These are phyloP conservation scores for Microcera coccophila DNA, from an alignment of 2,329 filamentous ascomycete species.

Conservation along the genomic window DNA sequence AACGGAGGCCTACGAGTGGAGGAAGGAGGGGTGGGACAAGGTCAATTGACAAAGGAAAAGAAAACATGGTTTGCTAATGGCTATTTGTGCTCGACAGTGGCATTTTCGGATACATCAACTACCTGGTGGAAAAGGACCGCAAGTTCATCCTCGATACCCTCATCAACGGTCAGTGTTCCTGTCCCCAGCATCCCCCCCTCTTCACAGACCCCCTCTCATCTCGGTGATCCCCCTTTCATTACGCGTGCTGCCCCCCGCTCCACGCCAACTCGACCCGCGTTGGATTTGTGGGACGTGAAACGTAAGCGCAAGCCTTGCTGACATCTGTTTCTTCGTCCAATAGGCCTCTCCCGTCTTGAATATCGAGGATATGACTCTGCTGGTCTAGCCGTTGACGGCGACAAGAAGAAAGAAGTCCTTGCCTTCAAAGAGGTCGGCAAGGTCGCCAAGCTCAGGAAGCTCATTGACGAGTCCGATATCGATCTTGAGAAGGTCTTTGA, in stretches of 20 bases:
- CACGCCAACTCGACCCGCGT: not conserved
- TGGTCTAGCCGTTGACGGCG: conserved; percentile 89
- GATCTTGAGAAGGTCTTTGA: conserved; percentile 93
- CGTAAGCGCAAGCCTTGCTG: conserved; percentile 27
- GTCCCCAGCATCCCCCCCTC: conserved; percentile 13
- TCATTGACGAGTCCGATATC: conserved; percentile 78
- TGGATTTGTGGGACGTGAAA: conserved; percentile 20
- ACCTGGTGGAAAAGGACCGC: conserved; percentile 97
- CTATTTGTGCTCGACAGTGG: conserved; percentile 53
- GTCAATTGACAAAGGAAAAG: conserved; percentile 19
- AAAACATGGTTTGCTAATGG: conserved; percentile 24
- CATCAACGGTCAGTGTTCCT: conserved; percentile 72
- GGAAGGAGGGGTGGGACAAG: conserved; percentile 7
- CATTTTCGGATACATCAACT: conserved; percentile 99
- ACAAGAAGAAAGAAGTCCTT: conserved; percentile 97
- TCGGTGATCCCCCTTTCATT: conserved; percentile 13
- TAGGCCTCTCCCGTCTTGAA: conserved; percentile 90
- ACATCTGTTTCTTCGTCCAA: conserved; percentile 21
- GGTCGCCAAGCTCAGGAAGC: conserved; percentile 91
- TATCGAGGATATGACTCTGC: conserved; percentile 99
- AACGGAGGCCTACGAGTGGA: not conserved
- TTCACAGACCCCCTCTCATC: not conserved
- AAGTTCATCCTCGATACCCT: conserved; percentile 94
- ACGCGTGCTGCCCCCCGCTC: conserved; percentile 20
- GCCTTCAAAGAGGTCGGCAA: conserved; percentile 99